Percentiles rank a stretch among this genome's conserved stretches.
phyloP scores from a whole-genome alignment of 169 alveolate genomes.

The Babesia ovata region DNA sequence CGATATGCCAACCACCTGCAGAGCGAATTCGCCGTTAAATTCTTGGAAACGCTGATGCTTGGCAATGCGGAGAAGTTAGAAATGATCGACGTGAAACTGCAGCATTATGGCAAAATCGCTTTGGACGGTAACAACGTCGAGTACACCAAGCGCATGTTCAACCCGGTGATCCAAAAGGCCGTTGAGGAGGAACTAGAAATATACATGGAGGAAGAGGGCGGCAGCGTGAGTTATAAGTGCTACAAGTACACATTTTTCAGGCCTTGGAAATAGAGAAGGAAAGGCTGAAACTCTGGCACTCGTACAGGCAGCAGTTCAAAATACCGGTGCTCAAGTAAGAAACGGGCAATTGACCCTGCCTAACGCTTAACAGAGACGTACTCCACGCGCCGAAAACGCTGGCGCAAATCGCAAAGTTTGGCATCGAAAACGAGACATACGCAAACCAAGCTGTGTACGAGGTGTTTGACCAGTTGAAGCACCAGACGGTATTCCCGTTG shows the following conservation, averaged over 20 bases:
- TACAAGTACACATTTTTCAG: slow-evolving; percentile 27
- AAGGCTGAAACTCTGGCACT: slow-evolving; percentile 65
- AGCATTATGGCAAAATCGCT: slow-evolving; percentile 61
- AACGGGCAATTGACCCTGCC: no score
- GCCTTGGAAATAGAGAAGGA: slow-evolving; percentile 50
- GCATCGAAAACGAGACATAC: slow-evolving; percentile 73
- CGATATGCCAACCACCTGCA: neutral
- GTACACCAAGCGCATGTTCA: slow-evolving; percentile 73
- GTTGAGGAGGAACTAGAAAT: slow-evolving; percentile 69
- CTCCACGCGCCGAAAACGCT: slow-evolving; percentile 69
- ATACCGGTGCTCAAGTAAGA: slow-evolving; percentile 57
- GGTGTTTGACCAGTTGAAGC: slow-evolving; percentile 76
- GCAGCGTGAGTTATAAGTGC: slow-evolving; percentile 55
- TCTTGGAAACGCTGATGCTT: slow-evolving; percentile 69
- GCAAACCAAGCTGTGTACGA: slow-evolving; percentile 76
- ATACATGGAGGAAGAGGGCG: slow-evolving; percentile 60
- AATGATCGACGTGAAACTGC: slow-evolving; percentile 43
- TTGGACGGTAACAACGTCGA: slow-evolving; percentile 77
- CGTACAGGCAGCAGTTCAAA: slow-evolving; percentile 64
- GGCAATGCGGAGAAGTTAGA: slow-evolving; percentile 61
- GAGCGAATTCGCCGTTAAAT: slow-evolving; percentile 75
- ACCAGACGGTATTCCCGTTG: slow-evolving; percentile 74
- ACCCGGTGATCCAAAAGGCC: slow-evolving; percentile 70
- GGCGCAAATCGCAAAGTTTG: slow-evolving; percentile 71
- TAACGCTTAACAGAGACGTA: slow-evolving; percentile 42